Evolutionary conservation across 192 early-diverging fungal genomes (phyloP), one percentile per base, ranked within the genome.

Genomic region (Dissophora ornata): DNA sequence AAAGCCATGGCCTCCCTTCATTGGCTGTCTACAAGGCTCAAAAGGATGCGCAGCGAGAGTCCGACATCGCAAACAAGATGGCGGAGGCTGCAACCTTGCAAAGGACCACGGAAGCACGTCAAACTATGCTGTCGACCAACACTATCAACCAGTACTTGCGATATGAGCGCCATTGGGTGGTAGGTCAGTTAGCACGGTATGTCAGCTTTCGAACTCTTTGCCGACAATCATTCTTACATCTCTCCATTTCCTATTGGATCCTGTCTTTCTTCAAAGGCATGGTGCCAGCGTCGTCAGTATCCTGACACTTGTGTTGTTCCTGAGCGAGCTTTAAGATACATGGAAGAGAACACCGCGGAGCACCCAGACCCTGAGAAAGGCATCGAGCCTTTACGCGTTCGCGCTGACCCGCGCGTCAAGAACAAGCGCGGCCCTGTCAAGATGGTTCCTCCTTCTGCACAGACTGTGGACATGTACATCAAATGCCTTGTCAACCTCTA

Each of bases 291-390:
- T 40, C 55, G 40, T 22, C 18, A 29, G 6, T 57, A 41, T 22
- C 33, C 33, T 4, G 34, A 57, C 38, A 25, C 12, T 10, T 38
- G 36, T 24, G 57, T 59, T 4, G 18, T 46, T 1, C 42, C 42
- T 8, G 42, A 46, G 21, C 57, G 57, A n/a, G 41, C 42, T 4
- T 26, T 25, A 45, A 3, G 57, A 22, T 59, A 59, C 41, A 59
- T 46, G 57, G 42, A 59, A 25, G 57, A 59, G 57, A 59, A 59
- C 44, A 59, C 29, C 29, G 40, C 57, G n/a, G 57, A 59, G 44
- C 26, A 44, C 18, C 42, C 57, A 45, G 40, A 59, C 7, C 42
- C 57, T 13, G 26, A 47, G 24, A 47, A 59, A 13, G 57, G 57
- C 9, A 41, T 57, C 36, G 33, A 25, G 36, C 55, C 36, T 7